Evolutionary conservation across 2,329 filamentous ascomycete genomes (phyloP).

Genomic region (Colletotrichum sp.): DNA sequence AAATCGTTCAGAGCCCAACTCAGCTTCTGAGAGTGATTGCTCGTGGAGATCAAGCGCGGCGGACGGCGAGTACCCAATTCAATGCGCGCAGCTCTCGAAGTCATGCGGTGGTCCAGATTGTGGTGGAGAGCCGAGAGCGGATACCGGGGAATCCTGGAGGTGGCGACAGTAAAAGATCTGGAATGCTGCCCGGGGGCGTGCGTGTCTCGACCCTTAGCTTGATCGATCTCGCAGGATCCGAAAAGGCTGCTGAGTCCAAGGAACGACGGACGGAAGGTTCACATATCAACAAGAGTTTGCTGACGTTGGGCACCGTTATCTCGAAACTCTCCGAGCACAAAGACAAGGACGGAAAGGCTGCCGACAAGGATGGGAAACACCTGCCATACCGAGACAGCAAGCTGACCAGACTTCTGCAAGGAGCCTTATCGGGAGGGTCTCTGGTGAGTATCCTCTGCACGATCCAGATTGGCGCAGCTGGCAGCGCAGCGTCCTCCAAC

Average conservation of each 20-base stretch:
- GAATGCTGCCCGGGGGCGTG: constrained; percentile 82
- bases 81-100: constrained; percentile 96
- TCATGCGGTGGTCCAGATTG: constrained; percentile 98
- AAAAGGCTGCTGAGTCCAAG: constrained; percentile 94
- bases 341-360: constrained; percentile 74
- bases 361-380: constrained; percentile 88
- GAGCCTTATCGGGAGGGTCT: constrained; percentile 89
- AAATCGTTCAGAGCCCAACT: constrained; percentile 97
- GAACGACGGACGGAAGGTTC: constrained; percentile 93
- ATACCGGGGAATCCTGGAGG: constrained; percentile 58
- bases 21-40: constrained; percentile 95
- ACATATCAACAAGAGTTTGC: constrained; percentile 97
- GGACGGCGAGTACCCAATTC: constrained; percentile 95
- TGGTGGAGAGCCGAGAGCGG: constrained; percentile 94
- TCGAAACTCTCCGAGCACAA: constrained; percentile 89
- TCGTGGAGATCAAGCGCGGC: constrained; percentile 85
- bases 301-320: constrained; percentile 95
- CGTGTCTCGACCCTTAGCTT: constrained; percentile 93
- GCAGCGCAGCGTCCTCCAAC: constrained; percentile 71
- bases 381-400: constrained; percentile 98
- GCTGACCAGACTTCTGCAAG: constrained; percentile 88
- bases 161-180: constrained; percentile 68
- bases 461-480: constrained; percentile 83
- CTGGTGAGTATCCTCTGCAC: constrained; percentile 98
- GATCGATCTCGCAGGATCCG: constrained; percentile 95